These are phyloP conservation scores for Actinomortierella wolfii DNA, from an alignment of 371 early-diverging fungal species.

Conservation along the genomic window DNA sequence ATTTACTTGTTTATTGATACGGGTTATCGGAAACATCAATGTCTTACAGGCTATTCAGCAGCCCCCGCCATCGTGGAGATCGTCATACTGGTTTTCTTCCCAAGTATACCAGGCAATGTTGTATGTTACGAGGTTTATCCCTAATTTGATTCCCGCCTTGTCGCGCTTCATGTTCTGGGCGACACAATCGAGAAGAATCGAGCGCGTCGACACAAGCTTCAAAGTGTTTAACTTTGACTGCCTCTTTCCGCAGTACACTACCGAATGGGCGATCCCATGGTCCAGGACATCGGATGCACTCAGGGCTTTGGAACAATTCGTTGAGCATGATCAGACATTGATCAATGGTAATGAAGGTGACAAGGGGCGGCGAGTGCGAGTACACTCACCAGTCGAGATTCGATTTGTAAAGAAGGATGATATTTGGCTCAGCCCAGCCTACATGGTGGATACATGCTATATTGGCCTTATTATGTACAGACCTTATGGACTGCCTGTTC, in stretches of 20 bases:
- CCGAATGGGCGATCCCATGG: conserved; percentile 86
- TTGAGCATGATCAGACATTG: conserved; percentile 49
- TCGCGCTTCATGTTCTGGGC: conserved; percentile 58
- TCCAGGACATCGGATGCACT: conserved; percentile 68
- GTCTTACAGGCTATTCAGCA: conserved; percentile 8
- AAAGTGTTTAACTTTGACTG: conserved; percentile 86
- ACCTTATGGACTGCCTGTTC: conserved; percentile 73
- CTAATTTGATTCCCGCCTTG: conserved; percentile 65
- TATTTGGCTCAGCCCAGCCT: conserved; percentile 82
- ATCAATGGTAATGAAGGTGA: not conserved
- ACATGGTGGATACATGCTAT: conserved; percentile 73
- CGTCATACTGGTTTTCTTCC: conserved; percentile 52
- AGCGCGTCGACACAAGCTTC: conserved; percentile 69
- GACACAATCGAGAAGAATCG: conserved; percentile 50
- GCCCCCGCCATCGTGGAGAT: conserved; percentile 10
- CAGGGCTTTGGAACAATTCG: conserved; percentile 61
- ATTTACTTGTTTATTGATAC: not conserved
- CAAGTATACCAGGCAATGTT: conserved; percentile 74
- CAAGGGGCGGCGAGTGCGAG: conserved; percentile 40
- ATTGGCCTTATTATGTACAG: conserved; percentile 89
- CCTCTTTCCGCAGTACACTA: conserved; percentile 83
- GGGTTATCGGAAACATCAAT: not conserved
- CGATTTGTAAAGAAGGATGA: conserved; percentile 78
- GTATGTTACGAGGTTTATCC: conserved; percentile 61
- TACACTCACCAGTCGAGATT: conserved; percentile 84